Base-by-base conservation (phyloP, 2,329 filamentous ascomycete species). In the Fusarium xylarioides region DNA sequence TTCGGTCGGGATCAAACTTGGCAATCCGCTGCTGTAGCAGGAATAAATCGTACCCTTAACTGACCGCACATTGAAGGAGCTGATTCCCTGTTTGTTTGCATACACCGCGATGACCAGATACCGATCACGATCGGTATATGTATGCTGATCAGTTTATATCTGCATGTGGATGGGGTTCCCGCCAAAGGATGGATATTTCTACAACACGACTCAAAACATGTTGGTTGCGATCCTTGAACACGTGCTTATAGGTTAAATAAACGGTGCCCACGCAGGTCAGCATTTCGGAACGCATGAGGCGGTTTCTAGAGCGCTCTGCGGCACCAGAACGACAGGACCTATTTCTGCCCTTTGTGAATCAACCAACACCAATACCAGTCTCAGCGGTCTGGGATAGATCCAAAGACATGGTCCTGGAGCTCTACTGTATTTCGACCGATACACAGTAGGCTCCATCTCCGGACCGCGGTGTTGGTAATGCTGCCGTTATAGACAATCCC, bases 1-100 rank as follows among this genome's bases (percentile, higher is more conserved):
- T 69, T 67, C 21, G 70, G 56, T 38, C 14, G 54, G 32, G 55
- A 73, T n/a, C 38, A 60, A 54, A 26, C 70, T 74, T 71, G 66
- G 66, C 70, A 74, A 58, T 37, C 34, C 19, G 32, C 40, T 55
- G 19, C 14, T 28, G 34, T 16, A 28, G 10, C 34, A 37, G 37
- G 26, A 44, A n/a, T n/a, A 35, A 19, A n/a, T 30, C 32, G 30
- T 49, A 35, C n/a, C 11, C 23, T 58, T 50, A 37, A 18, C 30
- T 34, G 19, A 28, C 43, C 35, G 23, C 38, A 19, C 34, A 11
- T 37, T 12, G 16, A 35, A 53, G 30, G 26, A 49, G 34, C 64
- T 18, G 55, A 30, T 19, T 26, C 32, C 43, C 26, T 26, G 26
- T 26, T 26, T 58, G 32, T 34, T 32, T 32, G 44, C 30, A 32